These are phyloP conservation scores for Blastocrithidia nonstop DNA, from an alignment of 208 protist genomes.

Conservation along the genomic window DNA sequence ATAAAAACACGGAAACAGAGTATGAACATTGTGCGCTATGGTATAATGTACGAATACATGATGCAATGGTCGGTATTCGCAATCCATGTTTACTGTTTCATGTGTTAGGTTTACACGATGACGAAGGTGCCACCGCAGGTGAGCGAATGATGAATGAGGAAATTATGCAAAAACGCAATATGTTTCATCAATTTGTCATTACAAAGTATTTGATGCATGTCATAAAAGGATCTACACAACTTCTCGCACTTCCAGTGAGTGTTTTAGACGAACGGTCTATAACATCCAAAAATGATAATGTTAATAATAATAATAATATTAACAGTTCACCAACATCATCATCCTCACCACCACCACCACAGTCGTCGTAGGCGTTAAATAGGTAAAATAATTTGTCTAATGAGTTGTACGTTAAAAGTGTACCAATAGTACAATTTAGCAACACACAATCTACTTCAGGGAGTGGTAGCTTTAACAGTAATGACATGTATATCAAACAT, in stretches of 20 bases:
- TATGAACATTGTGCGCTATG: too few species aligned
- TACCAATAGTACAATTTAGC: constrained; percentile 24
- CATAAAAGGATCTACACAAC: constrained; percentile 15
- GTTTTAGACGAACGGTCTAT: too few species aligned
- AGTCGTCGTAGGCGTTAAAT: too few species aligned
- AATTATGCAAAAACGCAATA: constrained; percentile 19
- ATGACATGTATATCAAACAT: constrained; percentile 4
- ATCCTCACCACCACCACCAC: too few species aligned
- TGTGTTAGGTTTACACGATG: constrained; percentile 53
- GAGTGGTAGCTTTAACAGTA: not conserved
- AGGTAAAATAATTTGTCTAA: too few species aligned
- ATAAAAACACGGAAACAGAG: too few species aligned
- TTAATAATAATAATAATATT: too few species aligned
- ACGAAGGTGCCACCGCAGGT: constrained; percentile 26
- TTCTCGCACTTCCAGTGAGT: too few species aligned
- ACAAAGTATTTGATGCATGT: constrained; percentile 41
- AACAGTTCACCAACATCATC: too few species aligned
- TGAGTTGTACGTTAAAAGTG: too few species aligned
- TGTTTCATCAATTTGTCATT: constrained; percentile 55
- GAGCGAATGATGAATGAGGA: constrained; percentile 27
- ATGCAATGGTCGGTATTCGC: not conserved
- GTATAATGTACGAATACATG: too few species aligned
- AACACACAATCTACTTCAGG: constrained; percentile 8
- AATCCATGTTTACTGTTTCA: constrained; percentile 48
- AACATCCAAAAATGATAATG: too few species aligned